phyloP scores from a whole-genome alignment of 257 asterid genomes.

The Ehretia macrophylla region DNA sequence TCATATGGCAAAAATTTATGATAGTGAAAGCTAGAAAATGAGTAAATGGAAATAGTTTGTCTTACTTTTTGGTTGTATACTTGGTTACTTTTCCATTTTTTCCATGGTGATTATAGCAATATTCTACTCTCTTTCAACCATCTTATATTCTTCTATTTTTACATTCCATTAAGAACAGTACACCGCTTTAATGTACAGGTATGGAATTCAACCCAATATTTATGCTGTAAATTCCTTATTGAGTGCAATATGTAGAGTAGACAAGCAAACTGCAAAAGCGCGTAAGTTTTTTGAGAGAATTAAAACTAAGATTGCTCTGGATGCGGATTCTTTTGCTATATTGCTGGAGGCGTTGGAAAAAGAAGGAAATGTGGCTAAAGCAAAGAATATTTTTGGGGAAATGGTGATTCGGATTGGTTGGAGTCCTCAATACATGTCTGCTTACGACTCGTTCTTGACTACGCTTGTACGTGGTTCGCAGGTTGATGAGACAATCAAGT shows the following conservation, averaged over 20 bases:
- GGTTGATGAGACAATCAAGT: constrained; percentile 60
- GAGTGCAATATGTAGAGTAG: constrained; percentile 74
- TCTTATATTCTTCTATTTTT: neutral
- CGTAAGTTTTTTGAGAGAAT: constrained; percentile 51
- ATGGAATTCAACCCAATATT: constrained; percentile 51
- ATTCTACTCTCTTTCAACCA: neutral
- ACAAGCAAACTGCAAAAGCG: constrained; percentile 44
- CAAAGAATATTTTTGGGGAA: constrained; percentile 61
- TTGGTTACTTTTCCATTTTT: neutral
- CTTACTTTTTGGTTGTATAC: no score
- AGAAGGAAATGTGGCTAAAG: constrained; percentile 58
- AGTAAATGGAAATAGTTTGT: no score
- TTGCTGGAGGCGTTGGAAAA: constrained; percentile 77
- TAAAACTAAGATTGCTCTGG: constrained; percentile 47
- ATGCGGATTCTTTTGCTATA: constrained; percentile 65
- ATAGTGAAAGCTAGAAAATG: no score
- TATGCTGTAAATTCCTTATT: constrained; percentile 60
- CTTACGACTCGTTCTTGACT: constrained; percentile 57
- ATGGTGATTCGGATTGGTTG: constrained; percentile 73
- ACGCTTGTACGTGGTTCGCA: constrained; percentile 52
- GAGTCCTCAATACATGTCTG: constrained; percentile 54
- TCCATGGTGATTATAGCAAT: neutral
- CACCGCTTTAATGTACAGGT: constrained; percentile 51
- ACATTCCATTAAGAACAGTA: constrained; percentile 14
- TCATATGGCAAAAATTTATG: no score